Evolutionary conservation across 2,329 filamentous ascomycete genomes (phyloP), one percentile per base, ranked within the genome.

Genomic region (Keithomyces neogunnii): DNA sequence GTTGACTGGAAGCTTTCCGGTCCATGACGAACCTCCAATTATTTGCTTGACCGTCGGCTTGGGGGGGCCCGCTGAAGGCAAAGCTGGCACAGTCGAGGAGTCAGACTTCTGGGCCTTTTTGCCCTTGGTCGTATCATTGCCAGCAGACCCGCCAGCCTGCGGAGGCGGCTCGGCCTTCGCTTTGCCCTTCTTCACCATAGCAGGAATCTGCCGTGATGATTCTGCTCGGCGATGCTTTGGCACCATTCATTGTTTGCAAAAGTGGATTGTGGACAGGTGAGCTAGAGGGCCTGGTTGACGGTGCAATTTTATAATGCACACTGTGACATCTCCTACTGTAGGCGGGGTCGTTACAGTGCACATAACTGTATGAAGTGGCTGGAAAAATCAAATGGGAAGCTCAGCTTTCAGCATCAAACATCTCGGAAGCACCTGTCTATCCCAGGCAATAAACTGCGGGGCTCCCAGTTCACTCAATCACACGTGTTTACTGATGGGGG

Each of bases 1-100:
- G 65, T 95, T 96, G 57, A 96, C 88, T 1, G 93, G 93, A 33
- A 99, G 74, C 67, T 99, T 99, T 40, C 93, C 93, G 0, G 93
- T 99, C 93, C 93, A 99, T 59, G 90, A 96, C 53, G 89, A 83
- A 47, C 93, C 93, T 42, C 90, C 93, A 63, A 99, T 95, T 57
- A 99, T 74, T 60, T 95, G 89, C 68, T 86, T 85, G 44, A 79
- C 78, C 2, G 83, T 84, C 11, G 80, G 82, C 59, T 83, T 81
- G 0, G 78, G 78, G 3, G 76, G 76, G 0, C 69, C 75, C 2
- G 63, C 56, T 3, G 67, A 59, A 11, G 63, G 66, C 54, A 63
- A 64, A 49, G 65, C 69, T 56, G 59, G 58, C 51, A 19, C 19
- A 19, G 51, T 61, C 5, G 59, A 51, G 11, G 62, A 46, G n/a